Conservation (phyloP, 169 alveolate species). For the Cryptosporidium canis region DNA sequence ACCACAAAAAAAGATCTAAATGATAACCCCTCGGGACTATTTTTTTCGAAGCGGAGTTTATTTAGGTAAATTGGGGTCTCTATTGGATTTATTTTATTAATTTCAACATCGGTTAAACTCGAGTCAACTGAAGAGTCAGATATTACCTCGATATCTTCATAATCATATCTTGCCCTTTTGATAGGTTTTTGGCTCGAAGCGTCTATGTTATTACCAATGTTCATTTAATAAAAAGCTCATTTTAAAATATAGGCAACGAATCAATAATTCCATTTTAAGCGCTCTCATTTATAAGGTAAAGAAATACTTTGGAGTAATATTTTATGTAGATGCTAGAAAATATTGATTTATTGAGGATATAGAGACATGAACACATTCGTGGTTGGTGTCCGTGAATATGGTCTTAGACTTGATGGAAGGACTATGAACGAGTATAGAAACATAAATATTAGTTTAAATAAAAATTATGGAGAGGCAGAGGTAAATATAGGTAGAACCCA, state of each 20-base stretch:
- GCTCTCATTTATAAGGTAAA: not conserved
- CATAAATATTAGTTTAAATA: constrained; percentile 23
- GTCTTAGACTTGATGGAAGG: constrained; percentile 64
- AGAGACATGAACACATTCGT: constrained; percentile 23
- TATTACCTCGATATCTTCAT: not conserved
- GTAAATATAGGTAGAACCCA: constrained; percentile 52
- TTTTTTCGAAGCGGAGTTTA: constrained; percentile 5
- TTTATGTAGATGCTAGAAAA: not conserved
- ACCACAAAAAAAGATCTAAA: constrained; percentile 22
- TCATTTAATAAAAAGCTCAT: not conserved
- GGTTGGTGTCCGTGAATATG: constrained; percentile 43
- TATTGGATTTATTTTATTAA: too few relatives aligned
- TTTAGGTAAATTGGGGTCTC: constrained; percentile 31
- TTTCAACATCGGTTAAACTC: not conserved
- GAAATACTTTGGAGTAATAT: not conserved
- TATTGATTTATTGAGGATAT: not conserved
- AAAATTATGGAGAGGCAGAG: constrained; percentile 44
- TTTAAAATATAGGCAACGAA: too few relatives aligned
- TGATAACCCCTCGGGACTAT: not conserved
- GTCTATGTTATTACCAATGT: not conserved
- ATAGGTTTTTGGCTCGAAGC: not conserved
- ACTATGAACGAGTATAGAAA: constrained; percentile 62
- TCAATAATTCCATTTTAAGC: too few relatives aligned
- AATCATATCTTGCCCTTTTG: not conserved
- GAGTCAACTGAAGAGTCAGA: constrained; percentile 2